Evolutionary conservation across 352 stramenopile species (phyloP).

Genomic region (Globisporangium nunn): DNA sequence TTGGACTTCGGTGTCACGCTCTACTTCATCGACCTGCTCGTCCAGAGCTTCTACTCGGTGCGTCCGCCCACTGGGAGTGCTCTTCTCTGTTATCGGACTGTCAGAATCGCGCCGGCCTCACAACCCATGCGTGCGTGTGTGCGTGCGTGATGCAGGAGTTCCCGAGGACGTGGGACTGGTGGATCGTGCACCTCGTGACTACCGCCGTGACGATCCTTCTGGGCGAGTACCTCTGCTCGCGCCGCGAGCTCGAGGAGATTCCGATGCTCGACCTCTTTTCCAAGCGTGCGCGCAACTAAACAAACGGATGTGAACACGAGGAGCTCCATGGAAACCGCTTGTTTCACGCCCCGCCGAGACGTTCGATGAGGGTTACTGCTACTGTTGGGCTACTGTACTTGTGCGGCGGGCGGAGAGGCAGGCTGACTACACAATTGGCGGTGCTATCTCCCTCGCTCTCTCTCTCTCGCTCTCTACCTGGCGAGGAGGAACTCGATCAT

Average conservation of each 20-base stretch:
- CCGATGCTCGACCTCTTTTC: conserved; percentile 83
- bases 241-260: conserved; percentile 84
- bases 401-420: not conserved
- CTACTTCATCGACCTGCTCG: conserved; percentile 82
- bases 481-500: conserved; percentile 60
- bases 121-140: conserved; percentile 18
- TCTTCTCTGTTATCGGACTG: too few relatives aligned
- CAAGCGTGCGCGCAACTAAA: conserved; percentile 53
- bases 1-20: conserved; percentile 88
- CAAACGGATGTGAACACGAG: not conserved
- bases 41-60: conserved; percentile 81
- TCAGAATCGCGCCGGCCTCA: too few relatives aligned
- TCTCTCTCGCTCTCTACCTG: conserved; percentile 9
- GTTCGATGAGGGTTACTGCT: not conserved
- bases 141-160: conserved; percentile 43
- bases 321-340: not conserved
- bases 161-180: conserved; percentile 84
- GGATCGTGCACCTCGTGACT: conserved; percentile 67
- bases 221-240: conserved; percentile 84
- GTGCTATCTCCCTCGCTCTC: too few relatives aligned
- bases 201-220: conserved; percentile 73
- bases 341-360: not conserved
- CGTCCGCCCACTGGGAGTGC: not conserved
- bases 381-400: not conserved
- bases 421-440: too few relatives aligned